These are phyloP conservation scores for carrot (Daucus carota) DNA, from an alignment of 129 eudicot species.

Conservation along the genomic window DH1_v3.0 NC_030385.2:29337001-29337500, in stretches of 20 bases:
- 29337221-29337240: conserved; percentile 49
- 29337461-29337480: conserved; percentile 33
- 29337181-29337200: conserved; percentile 27
- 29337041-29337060: conserved; percentile 57
- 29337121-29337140: conserved; percentile 31
- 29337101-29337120: conserved; percentile 39
- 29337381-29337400: conserved; percentile 35
- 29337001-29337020: conserved; percentile 59
- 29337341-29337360: conserved; percentile 46
- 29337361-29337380: conserved; percentile 34
- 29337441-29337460: conserved; percentile 34
- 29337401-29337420: conserved; percentile 39
- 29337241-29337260: conserved; percentile 32
- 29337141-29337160: conserved; percentile 33
- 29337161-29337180: conserved; percentile 22
- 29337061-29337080: conserved; percentile 39
- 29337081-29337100: conserved; percentile 43
- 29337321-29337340: conserved; percentile 37
- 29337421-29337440: conserved; percentile 51
- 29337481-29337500: conserved; percentile 33
- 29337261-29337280: conserved; percentile 2
- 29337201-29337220: conserved; percentile 25
- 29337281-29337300: conserved; percentile 48
- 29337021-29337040: conserved; percentile 38
- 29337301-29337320: conserved; percentile 41